Evolutionary conservation across 2,329 filamentous ascomycete genomes (phyloP), one percentile per base, ranked within the genome.

Genomic region (Penicillium sp.): DNA sequence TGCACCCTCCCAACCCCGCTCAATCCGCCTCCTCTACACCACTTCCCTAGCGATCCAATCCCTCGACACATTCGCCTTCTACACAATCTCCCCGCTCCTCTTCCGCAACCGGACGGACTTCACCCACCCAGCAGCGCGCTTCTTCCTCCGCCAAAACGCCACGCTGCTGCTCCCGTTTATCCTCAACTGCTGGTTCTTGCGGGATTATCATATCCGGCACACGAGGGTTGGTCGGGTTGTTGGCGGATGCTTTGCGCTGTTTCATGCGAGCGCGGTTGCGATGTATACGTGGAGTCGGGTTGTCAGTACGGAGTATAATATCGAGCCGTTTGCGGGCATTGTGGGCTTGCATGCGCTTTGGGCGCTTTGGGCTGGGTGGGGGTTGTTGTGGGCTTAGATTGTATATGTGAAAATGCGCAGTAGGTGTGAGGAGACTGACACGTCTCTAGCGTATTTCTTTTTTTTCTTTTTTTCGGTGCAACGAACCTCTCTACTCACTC

Each of bases 131-230:
- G 21, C 30, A 29, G 29, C 48, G 7, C 21, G 48, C 23, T 51
- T 51, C 21, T 51, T 21, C 21, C 17, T 51, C 8, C 50, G 50
- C 17, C 31, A 17, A 7, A 52, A 17, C 4, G 26, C 29, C 4
- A 31, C 38, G 15, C 38, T 31, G 7, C 30, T 26, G 17, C 21
- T 51, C 19, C 48, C 48, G 19, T 51, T 26, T 51, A 29, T 51
- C 11, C 30, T 51, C 11, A 51, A 13, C 17, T 31, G 48, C 48
- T 51, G 48, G 48, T 30, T 51, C 15, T 29, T 52, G 8, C 15
- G 50, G 7, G 50, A 52, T 17, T 31, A 52, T 21, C 50, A 52
- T 19, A 52, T 52, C 21, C 50, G 50, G 15, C 50, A 52, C 17
- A 35, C 50, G 1, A 52, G 19, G 15, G 50, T 52, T 9, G 50